A percentile compares a stretch with the other conserved stretches of the same genome.
Evolutionary conservation across 2,329 filamentous ascomycete genomes (phyloP).

Genomic region (Fusarium oxysporum): DNA sequence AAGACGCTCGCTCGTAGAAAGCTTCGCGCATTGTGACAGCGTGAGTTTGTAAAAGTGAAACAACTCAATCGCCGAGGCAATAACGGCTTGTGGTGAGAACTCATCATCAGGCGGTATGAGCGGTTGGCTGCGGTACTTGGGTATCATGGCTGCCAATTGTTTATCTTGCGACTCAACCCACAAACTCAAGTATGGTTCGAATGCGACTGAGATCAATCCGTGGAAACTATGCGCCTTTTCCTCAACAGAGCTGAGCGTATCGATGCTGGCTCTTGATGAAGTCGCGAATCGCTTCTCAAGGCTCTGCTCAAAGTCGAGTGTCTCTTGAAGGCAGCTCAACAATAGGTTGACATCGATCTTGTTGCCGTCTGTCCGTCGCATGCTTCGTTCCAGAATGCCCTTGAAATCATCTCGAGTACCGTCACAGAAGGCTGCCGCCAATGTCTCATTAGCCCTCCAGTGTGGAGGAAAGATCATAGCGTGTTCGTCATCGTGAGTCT

Average conservation of each 20-base stretch:
- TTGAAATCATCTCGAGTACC: constrained; percentile 96
- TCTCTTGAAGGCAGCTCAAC: constrained; percentile 91
- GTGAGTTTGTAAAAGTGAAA: constrained; percentile 97
- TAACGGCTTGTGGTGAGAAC: constrained; percentile 89
- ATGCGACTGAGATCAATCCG: constrained; percentile 93
- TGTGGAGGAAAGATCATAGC: constrained; percentile 84
- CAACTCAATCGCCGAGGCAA: constrained; percentile 92
- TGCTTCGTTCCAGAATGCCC: constrained; percentile 87
- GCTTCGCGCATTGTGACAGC: constrained; percentile 92
- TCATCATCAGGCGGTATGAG: constrained; percentile 88
- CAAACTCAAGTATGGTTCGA: constrained; percentile 94
- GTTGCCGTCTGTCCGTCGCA: constrained; percentile 80
- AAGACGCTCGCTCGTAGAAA: constrained; percentile 89
- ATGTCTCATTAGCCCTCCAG: constrained; percentile 91
- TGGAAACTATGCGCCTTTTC: constrained; percentile 83
- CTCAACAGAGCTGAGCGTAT: constrained; percentile 85
- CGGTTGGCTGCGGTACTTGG: constrained; percentile 86
- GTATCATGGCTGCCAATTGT: constrained; percentile 84
- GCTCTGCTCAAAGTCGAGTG: constrained; percentile 94
- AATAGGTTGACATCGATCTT: constrained; percentile 91
- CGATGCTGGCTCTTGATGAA: constrained; percentile 82
- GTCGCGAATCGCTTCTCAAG: constrained; percentile 86
- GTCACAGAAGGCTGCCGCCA: constrained; percentile 94
- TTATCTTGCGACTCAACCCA: constrained; percentile 98
- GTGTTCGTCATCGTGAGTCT: constrained; percentile 95